These are phyloP conservation scores for Cryomyces minteri DNA, from an alignment of 495 filamentous ascomycete species.

Conservation along the genomic window DNA sequence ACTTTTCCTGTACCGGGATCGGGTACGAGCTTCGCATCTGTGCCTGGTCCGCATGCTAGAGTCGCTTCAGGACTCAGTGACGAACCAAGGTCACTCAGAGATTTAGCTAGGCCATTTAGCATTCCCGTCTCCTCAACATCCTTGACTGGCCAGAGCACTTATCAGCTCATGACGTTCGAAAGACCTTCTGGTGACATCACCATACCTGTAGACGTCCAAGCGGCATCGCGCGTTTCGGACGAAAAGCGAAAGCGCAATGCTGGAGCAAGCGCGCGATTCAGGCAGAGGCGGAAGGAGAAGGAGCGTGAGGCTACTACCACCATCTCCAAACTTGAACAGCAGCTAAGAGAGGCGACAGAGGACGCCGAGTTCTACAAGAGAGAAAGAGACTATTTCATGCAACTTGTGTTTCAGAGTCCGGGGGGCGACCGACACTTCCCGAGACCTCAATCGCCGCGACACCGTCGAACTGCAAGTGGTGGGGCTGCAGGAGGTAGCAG, in stretches of 20 bases:
- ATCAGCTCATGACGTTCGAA: constrained; percentile 21
- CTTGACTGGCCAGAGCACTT: constrained; percentile 17
- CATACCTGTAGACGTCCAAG: constrained; percentile 23
- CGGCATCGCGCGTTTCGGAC: constrained; percentile 20
- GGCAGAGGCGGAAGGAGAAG: constrained; percentile 74
- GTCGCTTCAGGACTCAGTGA: constrained; percentile 2
- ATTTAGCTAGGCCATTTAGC: constrained; percentile 5
- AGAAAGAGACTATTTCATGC: constrained; percentile 20
- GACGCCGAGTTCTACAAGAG: constrained; percentile 22
- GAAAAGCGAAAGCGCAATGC: constrained; percentile 52
- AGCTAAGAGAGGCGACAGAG: constrained; percentile 21
- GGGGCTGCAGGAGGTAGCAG: no score
- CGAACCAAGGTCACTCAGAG: background rate
- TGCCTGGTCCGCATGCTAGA: background rate
- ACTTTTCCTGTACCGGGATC: background rate
- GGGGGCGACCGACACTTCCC: constrained; percentile 15
- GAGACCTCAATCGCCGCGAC: no score
- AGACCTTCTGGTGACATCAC: constrained; percentile 20
- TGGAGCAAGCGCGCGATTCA: constrained; percentile 76
- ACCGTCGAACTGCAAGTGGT: no score
- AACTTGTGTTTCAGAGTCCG: constrained; percentile 10
- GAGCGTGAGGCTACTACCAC: constrained; percentile 56
- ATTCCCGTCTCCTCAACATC: constrained; percentile 18
- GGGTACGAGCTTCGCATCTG: background rate
- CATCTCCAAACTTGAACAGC: constrained; percentile 44